Conservation (phyloP, 1,284 basidiomycete species). For the Microbotryomycetes sp. region DNA sequence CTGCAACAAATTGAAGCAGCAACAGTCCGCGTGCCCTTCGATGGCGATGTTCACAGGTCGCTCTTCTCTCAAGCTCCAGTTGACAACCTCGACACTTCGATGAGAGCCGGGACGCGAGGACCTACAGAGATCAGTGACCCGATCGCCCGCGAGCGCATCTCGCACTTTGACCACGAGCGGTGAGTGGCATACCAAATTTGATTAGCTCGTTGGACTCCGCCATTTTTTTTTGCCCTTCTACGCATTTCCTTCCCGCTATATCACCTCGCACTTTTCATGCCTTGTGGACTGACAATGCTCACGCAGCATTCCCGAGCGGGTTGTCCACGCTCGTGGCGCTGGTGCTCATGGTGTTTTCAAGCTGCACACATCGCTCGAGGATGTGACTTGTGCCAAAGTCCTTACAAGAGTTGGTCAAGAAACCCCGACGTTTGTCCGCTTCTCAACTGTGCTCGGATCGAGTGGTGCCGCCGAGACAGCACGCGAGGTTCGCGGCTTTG, state of each 20-base stretch:
- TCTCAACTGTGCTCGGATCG: conserved; percentile 71
- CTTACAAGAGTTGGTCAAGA: conserved; percentile 55
- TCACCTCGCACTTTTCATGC: neutral
- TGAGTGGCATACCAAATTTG: no score
- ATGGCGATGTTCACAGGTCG: conserved; percentile 20
- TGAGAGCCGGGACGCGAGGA: conserved; percentile 28
- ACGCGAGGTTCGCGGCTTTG: conserved; percentile 77
- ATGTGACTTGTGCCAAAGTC: conserved; percentile 60
- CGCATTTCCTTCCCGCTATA: neutral
- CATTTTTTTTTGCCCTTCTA: neutral
- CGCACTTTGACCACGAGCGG: conserved; percentile 29
- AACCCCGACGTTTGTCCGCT: conserved; percentile 69
- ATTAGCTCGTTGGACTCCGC: no score
- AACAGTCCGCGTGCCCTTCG: conserved; percentile 14
- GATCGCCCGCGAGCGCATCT: conserved; percentile 30
- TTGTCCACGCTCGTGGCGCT: conserved; percentile 55
- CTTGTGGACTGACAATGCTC: conserved; percentile 45
- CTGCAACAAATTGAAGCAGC: conserved; percentile 7
- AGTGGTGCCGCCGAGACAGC: conserved; percentile 69
- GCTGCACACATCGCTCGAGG: conserved; percentile 55
- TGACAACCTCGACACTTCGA: conserved; percentile 32
- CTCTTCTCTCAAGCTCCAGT: conserved; percentile 29
- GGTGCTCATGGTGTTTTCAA: conserved; percentile 75
- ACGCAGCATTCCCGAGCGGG: conserved; percentile 65
- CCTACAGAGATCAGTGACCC: conserved; percentile 30